These are phyloP conservation scores for Neofusicoccum ribis DNA, from an alignment of 2,329 filamentous ascomycete species.

Conservation along the genomic window DNA sequence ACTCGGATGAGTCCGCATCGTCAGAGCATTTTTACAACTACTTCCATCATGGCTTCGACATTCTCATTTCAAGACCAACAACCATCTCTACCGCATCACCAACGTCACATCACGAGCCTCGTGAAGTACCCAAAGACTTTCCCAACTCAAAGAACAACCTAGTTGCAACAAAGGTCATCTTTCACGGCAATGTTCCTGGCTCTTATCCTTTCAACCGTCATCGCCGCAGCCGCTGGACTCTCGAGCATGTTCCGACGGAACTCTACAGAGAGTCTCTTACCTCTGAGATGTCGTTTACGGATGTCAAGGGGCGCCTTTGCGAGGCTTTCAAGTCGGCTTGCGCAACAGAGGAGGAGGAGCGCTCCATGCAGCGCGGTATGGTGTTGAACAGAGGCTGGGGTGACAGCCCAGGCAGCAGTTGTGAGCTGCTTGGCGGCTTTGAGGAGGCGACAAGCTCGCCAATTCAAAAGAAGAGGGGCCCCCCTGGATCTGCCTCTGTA, in stretches of 20 bases:
- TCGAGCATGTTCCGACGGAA: constrained; percentile 51
- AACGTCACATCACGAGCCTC: constrained; percentile 52
- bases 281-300: constrained; percentile 77
- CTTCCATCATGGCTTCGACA: constrained; percentile 91
- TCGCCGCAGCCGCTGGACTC: constrained; percentile 82
- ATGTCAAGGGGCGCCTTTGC: constrained; percentile 68
- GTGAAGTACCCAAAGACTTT: neutral
- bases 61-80: constrained; percentile 79
- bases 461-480: constrained; percentile 28
- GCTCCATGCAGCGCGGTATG: constrained; percentile 64
- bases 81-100: constrained; percentile 56
- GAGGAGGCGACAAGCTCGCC: constrained; percentile 57
- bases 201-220: constrained; percentile 97
- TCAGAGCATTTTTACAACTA: constrained; percentile 91
- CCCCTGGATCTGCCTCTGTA: constrained; percentile 31
- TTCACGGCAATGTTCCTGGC: constrained; percentile 92
- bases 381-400: constrained; percentile 89
- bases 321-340: constrained; percentile 70
- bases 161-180: constrained; percentile 85
- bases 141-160: constrained; percentile 57
- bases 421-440: constrained; percentile 65
- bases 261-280: constrained; percentile 52
- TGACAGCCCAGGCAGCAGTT: constrained; percentile 86
- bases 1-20: constrained; percentile 50
- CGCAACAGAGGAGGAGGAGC: constrained; percentile 55